Conservation (phyloP, 345 rosid genomes). For the Salix udensis region DNA sequence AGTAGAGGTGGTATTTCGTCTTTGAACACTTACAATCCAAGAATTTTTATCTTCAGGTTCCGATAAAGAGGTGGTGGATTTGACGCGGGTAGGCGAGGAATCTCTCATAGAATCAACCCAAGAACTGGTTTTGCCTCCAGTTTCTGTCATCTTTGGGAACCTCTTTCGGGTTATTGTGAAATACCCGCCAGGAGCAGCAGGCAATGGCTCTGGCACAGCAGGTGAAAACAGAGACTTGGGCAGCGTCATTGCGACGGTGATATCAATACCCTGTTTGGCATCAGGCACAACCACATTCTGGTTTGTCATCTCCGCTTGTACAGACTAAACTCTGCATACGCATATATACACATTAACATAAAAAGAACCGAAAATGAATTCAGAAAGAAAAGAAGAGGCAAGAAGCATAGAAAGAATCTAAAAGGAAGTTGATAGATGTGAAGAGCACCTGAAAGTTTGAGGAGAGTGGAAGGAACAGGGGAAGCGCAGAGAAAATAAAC, state of each 20-base stretch:
- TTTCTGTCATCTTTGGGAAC: not conserved
- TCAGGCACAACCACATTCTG: slow-evolving; percentile 15
- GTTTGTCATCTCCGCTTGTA: slow-evolving; percentile 20
- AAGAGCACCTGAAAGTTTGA: not conserved
- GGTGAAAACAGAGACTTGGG: slow-evolving; percentile 7
- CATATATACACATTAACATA: not conserved
- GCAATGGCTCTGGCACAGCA: not conserved
- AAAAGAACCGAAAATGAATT: not conserved
- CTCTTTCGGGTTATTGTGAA: not conserved
- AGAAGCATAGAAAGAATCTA: too few relatives aligned
- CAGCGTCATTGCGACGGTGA: slow-evolving; percentile 6
- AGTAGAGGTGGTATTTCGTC: not conserved
- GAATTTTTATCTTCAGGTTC: slow-evolving; percentile 35
- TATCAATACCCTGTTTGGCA: not conserved
- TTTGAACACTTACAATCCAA: slow-evolving; percentile 53
- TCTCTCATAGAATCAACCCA: slow-evolving; percentile 90
- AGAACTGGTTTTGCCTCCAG: slow-evolving; percentile 42
- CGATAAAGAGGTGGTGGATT: slow-evolving; percentile 37
- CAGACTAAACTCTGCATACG: not conserved
- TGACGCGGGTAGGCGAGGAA: slow-evolving; percentile 79
- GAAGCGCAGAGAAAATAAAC: not conserved
- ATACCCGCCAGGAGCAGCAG: not conserved
- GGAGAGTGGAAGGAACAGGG: not conserved
- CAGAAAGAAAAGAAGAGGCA: too few relatives aligned
- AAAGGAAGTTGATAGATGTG: too few relatives aligned